Percentiles rank a stretch among this genome's conserved stretches.
Conservation (phyloP, 225 moss, liverwort and hornwort species). For the Physcomitrium patens region DNA sequence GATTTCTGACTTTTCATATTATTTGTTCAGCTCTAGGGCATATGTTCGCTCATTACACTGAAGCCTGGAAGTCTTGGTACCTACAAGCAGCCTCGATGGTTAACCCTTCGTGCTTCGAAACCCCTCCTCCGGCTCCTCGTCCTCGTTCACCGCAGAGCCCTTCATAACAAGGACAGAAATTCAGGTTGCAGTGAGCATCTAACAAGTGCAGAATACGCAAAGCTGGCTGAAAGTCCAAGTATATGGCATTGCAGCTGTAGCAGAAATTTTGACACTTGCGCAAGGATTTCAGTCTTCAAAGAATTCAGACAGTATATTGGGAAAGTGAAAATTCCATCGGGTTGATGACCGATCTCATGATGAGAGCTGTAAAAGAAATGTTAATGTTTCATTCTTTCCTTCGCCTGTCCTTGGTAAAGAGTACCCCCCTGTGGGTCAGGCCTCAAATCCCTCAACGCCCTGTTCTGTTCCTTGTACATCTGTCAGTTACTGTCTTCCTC, state of each 20-base stretch:
- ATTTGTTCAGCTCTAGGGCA: constrained; percentile 67
- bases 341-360: constrained; percentile 36
- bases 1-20: constrained; percentile 1
- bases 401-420: not conserved
- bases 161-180: constrained; percentile 34
- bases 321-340: constrained; percentile 34
- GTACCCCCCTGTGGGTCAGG: not conserved
- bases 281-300: constrained; percentile 59
- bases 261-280: constrained; percentile 56
- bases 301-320: constrained; percentile 39
- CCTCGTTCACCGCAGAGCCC: constrained; percentile 64
- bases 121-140: constrained; percentile 43
- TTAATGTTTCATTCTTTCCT: constrained; percentile 40
- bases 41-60: constrained; percentile 84
- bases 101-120: constrained; percentile 47
- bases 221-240: constrained; percentile 23
- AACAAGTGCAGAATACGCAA: constrained; percentile 27
- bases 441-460: not conserved
- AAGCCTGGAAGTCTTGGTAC: constrained; percentile 80
- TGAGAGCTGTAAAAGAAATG: constrained; percentile 53
- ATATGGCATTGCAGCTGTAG: constrained; percentile 37
- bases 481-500: no score
- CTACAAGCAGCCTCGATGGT: constrained; percentile 59
- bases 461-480: no score
- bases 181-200: constrained; percentile 23